phyloP scores from a whole-genome alignment of 2,329 filamentous ascomycete species.

The Penicillium hordei region DNA sequence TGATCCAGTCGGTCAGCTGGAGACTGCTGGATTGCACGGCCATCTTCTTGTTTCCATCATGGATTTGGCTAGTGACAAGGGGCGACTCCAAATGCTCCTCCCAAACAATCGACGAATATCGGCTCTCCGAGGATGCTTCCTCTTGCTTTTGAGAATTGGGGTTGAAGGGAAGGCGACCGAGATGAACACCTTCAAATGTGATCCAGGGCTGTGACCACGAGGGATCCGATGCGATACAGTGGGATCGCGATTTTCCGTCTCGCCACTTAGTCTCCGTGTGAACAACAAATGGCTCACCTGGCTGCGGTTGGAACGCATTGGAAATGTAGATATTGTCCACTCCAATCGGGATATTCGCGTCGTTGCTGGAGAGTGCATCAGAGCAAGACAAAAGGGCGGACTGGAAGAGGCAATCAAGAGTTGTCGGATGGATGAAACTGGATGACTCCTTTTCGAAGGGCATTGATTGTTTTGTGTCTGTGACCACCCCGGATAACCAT shows the following conservation, averaged over 20 bases:
- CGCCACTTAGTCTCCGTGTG: constrained; percentile 18
- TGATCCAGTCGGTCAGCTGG: constrained; percentile 17
- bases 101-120: constrained; percentile 20
- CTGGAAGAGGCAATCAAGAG: constrained; percentile 26
- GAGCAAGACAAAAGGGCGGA: constrained; percentile 21
- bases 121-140: constrained; percentile 1
- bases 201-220: constrained; percentile 20
- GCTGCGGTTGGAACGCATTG: constrained; percentile 11
- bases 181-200: constrained; percentile 21
- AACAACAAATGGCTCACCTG: constrained; percentile 20
- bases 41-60: constrained; percentile 1
- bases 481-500: constrained; percentile 16
- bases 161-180: constrained; percentile 21
- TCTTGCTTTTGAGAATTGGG: constrained; percentile 12
- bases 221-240: constrained; percentile 19
- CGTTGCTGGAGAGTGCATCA: constrained; percentile 13
- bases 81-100: constrained; percentile 19
- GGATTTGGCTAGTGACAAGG: constrained; percentile 1
- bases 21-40: constrained; percentile 8
- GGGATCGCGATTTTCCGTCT: constrained; percentile 16
- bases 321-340: constrained; percentile 23
- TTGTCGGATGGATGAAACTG: constrained; percentile 23
- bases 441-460: constrained; percentile 19
- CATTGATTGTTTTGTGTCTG: constrained; percentile 19
- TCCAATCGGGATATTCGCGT: constrained; percentile 21